A percentile compares a stretch with the other conserved stretches of the same genome.
phyloP scores from a whole-genome alignment of 1,139 yeast genomes.

The Suhomyces anneliseae region DNA sequence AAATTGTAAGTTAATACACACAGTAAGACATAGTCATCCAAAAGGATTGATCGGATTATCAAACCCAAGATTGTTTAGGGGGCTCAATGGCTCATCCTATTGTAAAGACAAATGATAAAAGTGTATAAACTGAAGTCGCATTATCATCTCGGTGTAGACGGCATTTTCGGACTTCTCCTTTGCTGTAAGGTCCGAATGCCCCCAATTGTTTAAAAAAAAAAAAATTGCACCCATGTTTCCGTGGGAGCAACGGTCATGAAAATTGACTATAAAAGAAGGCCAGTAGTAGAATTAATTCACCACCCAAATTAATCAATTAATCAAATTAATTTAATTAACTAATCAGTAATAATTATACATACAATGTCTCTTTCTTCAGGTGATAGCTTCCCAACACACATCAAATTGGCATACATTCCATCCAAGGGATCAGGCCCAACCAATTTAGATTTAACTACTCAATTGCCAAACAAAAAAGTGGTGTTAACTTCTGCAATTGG shows the following conservation, averaged over 20 bases:
- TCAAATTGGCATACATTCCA: slow-evolving; percentile 16
- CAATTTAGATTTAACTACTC: slow-evolving; percentile 49
- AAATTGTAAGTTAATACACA: too few relatives aligned
- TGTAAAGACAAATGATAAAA: too few relatives aligned
- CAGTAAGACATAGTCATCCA: too few relatives aligned
- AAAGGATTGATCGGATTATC: too few relatives aligned
- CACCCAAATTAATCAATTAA: too few relatives aligned
- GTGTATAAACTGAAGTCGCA: too few relatives aligned
- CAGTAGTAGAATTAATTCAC: too few relatives aligned
- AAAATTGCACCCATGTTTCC: background rate
- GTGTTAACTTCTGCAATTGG: slow-evolving; percentile 18
- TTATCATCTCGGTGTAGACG: background rate
- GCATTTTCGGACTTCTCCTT: background rate
- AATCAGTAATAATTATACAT: background rate
- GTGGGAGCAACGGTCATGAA: background rate
- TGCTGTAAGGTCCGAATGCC: background rate
- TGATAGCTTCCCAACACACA: slow-evolving; percentile 15
- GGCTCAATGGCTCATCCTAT: too few relatives aligned
- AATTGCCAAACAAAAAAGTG: slow-evolving; percentile 37
- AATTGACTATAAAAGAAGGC: background rate
- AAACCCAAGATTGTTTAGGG: too few relatives aligned
- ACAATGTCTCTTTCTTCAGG: background rate
- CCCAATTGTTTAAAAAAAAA: background rate
- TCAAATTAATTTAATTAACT: background rate
- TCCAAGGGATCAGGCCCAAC: slow-evolving; percentile 51